Evolutionary conservation across 768 basidiomycete genomes (phyloP).

Genomic region (Mycena epipterygia): DNA sequence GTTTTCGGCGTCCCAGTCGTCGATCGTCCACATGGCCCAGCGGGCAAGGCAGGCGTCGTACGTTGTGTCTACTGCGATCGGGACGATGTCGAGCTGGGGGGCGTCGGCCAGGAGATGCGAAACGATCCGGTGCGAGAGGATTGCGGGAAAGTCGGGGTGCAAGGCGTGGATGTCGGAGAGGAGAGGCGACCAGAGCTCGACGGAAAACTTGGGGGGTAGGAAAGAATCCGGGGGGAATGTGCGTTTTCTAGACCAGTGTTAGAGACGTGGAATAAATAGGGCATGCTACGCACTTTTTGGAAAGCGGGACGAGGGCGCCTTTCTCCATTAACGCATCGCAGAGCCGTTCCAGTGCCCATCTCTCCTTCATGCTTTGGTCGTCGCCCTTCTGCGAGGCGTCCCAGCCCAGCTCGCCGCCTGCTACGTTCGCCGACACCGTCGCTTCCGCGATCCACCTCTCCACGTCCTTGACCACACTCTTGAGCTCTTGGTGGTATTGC

Average conservation of each 20-base stretch:
- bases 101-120: slow-evolving; percentile 45
- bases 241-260: slow-evolving; percentile 66
- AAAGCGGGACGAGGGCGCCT: slow-evolving; percentile 85
- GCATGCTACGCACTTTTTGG: slow-evolving; percentile 74
- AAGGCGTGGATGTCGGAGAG: slow-evolving; percentile 66
- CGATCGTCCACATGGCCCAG: slow-evolving; percentile 77
- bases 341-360: slow-evolving; percentile 77
- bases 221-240: slow-evolving; percentile 55
- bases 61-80: slow-evolving; percentile 37
- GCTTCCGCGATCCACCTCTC: slow-evolving; percentile 88
- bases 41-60: slow-evolving; percentile 74
- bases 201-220: slow-evolving; percentile 62
- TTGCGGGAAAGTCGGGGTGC: slow-evolving; percentile 67
- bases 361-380: slow-evolving; percentile 69
- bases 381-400: slow-evolving; percentile 47
- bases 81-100: slow-evolving; percentile 31
- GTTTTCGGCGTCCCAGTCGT: slow-evolving; percentile 49
- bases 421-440: slow-evolving; percentile 69
- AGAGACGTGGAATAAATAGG: slow-evolving; percentile 57
- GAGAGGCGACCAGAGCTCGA: slow-evolving; percentile 78
- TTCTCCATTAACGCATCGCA: slow-evolving; percentile 76
- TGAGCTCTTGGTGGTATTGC: slow-evolving; percentile 64
- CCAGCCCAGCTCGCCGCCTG: slow-evolving; percentile 65
- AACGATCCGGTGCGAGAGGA: slow-evolving; percentile 64
- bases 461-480: slow-evolving; percentile 67